Base-by-base conservation (phyloP, 257 asterid genomes). In the Orobanche coerulescens region DNA sequence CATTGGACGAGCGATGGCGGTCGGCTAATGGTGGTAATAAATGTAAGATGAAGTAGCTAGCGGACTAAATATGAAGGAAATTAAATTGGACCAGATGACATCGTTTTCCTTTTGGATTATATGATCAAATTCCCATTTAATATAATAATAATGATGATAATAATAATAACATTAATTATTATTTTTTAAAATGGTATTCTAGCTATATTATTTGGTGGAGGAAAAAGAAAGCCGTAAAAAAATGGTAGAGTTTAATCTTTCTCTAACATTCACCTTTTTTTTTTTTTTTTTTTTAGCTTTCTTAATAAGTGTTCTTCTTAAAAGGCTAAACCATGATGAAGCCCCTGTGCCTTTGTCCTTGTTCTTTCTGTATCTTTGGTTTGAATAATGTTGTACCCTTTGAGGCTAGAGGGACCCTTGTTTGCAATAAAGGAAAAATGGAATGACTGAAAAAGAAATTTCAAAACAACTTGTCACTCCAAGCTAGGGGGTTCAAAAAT, bases 261-360 rank as follows among this genome's bases (percentile, higher is more conserved):
- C 46, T 15, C 30, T 62, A 46, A 64, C 25, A 2, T 5, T 7
- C 56, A 63, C 61, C 61, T 46, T 64, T 37, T 18, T 26, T 57
- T 18, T n/a, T 12, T 52, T 19, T 16, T 46, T 34, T 54, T n/a
- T 26, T n/a, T 6, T 19, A 42, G 33, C 28, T 23, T 0, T 10
- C 0, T 2, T 47, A 73, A 68, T 69, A 74, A 74, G 61, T 68
- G 59, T 24, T 58, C 47, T 50, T 59, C 74, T 74, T 58, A 74
- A 74, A 74, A 74, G 79, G 75, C 72, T 69, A 74, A 74, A 74
- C 69, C 61, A 74, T 74, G 78, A 74, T 74, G 79, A 69, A 60
- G 42, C 20, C 63, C 66, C 66, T 50, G 67, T 66, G 76, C 24
- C 62, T 51, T 66, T 75, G 76, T 75, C 76, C 73, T 71, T 71